Base-by-base conservation (phyloP, 805 yeast species). In the Wickerhamomyces bisporus region DNA sequence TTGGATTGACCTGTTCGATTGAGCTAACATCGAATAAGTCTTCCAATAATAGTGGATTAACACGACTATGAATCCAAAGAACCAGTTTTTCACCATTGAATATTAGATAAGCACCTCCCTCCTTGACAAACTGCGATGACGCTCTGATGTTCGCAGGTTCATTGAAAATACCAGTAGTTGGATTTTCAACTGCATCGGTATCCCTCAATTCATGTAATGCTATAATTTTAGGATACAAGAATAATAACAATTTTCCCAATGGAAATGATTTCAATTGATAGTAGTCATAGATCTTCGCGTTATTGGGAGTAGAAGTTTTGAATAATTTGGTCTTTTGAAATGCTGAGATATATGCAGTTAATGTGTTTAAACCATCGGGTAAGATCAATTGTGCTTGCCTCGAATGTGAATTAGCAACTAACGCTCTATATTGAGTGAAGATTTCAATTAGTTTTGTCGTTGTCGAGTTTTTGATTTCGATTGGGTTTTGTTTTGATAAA, bases 171-270 rank as follows among this genome's bases (percentile, higher is more conserved):
- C 55, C 72, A 47, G 46, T 58, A 50, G 15, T 65, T 32, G 61
- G 61, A 45, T 73, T 74, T 37, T 54, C 62, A 6, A 65, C 64
- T 30, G 79, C 77, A 44, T 86, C 95, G 1, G 63, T 64, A 9
- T 74, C 81, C 3, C 62, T 61, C 41, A 86, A 59, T 3, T 74
- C 69, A 56, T 88, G 95, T 19, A 91, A 58, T 28, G 84, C 85
- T 24, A 84, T 68, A 39, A 91, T 65, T 10, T 83, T 78, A 2
- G 98, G 98, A 53, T 89, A 93, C 27, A 93, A 66, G 44, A 77
- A 79, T 42, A 73, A 73, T 17, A 79, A 64, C 16, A 89, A 64
- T 35, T 70, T 69, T 17, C 74, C 77, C 13, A 81, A 56, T 4
- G 83, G 73, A 57, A 75, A 65, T 6, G 70, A 62, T 48, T 73